These are phyloP conservation scores for Pleurotus salmoneostramineus DNA, from an alignment of 768 basidiomycete genomes.

Conservation along the genomic window DNA sequence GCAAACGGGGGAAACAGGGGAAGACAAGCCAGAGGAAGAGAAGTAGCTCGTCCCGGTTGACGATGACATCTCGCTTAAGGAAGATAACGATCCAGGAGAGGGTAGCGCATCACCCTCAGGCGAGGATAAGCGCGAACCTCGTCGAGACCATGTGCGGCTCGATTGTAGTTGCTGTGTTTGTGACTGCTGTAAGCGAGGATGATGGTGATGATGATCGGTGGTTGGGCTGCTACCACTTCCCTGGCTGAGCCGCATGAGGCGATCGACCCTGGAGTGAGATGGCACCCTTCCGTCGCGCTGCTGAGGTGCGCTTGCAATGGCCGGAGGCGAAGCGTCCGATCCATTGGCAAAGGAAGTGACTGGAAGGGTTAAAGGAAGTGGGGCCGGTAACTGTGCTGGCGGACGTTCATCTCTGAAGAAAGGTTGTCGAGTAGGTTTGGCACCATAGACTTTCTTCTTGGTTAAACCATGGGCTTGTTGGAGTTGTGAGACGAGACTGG, in stretches of 20 bases:
- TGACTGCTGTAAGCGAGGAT: constrained; percentile 1
- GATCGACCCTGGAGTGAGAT: constrained; percentile 29
- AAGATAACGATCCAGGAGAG: constrained; percentile 13
- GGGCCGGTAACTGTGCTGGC: constrained; percentile 25
- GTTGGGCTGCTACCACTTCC: constrained; percentile 19
- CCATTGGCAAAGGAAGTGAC: constrained; percentile 8
- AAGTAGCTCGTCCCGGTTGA: constrained; percentile 6
- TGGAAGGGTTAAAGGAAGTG: constrained; percentile 19
- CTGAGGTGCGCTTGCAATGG: neutral
- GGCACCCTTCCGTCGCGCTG: constrained; percentile 26
- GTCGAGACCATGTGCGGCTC: constrained; percentile 22
- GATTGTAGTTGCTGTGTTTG: constrained; percentile 19
- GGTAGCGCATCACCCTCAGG: constrained; percentile 27
- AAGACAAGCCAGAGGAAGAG: constrained; percentile 13
- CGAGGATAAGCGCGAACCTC: constrained; percentile 31
- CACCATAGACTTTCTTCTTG: constrained; percentile 63
- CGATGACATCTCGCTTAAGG: constrained; percentile 4
- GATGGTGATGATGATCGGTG: constrained; percentile 3
- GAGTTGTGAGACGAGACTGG: constrained; percentile 56
- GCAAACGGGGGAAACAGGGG: constrained; percentile 17
- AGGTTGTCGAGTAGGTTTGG: constrained; percentile 44
- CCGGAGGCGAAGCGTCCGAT: constrained; percentile 10
- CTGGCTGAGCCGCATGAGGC: constrained; percentile 27
- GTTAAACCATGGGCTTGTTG: constrained; percentile 68
- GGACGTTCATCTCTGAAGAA: constrained; percentile 53